Conservation (phyloP, 208 protist species). For the Tritrichomonas musculus region DNA sequence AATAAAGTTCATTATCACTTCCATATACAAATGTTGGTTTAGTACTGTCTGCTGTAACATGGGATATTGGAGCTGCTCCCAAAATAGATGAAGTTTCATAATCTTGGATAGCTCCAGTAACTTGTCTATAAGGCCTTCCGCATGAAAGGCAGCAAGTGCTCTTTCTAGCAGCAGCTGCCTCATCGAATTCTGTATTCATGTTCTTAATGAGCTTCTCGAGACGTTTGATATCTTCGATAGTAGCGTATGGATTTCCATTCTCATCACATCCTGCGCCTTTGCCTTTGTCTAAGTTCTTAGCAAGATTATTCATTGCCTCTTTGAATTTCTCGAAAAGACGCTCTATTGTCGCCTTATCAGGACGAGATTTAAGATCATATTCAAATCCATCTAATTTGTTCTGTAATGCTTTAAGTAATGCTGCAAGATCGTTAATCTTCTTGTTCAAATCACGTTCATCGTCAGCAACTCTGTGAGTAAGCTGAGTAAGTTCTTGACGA, state of each 20-base stretch:
- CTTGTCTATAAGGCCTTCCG: neutral
- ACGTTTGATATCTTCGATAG: neutral
- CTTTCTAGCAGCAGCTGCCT: conserved; percentile 13
- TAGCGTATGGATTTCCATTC: neutral
- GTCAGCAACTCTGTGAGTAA: neutral
- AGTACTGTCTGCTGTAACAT: neutral
- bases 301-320: neutral
- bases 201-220: neutral
- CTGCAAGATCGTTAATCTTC: neutral
- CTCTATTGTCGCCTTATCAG: neutral
- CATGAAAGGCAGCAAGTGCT: neutral
- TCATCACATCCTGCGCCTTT: neutral
- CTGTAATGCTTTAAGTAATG: neutral
- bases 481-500: neutral
- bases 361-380: neutral
- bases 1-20: neutral
- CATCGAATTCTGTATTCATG: neutral
- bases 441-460: neutral
- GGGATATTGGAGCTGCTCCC: neutral
- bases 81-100: neutral
- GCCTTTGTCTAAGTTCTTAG: neutral
- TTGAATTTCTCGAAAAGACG: neutral
- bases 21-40: neutral
- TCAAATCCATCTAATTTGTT: neutral
- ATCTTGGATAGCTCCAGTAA: neutral